Evolutionary conservation across 805 yeast species (phyloP).

Genomic region (Candida chilensis): DNA sequence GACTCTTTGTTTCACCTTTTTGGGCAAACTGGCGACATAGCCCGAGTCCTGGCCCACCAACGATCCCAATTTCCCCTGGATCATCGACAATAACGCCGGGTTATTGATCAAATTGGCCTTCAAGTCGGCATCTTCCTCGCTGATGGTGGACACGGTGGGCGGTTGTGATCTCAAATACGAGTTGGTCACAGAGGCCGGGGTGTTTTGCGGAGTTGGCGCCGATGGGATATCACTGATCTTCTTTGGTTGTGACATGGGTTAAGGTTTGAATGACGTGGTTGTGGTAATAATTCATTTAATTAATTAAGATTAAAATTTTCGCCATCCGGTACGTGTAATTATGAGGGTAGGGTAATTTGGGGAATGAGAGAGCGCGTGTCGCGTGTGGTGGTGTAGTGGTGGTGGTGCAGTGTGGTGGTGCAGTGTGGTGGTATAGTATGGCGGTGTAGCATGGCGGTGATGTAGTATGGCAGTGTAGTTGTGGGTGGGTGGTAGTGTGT

Average conservation of each 20-base stretch:
- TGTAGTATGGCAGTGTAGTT: too few species aligned
- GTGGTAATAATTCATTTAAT: too few species aligned
- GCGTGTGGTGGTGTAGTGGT: too few species aligned
- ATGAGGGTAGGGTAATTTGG: too few species aligned
- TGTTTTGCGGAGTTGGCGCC: slow-evolving; percentile 98
- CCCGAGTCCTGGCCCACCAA: slow-evolving; percentile 85
- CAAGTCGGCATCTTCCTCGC: slow-evolving; percentile 47
- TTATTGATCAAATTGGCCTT: slow-evolving; percentile 52
- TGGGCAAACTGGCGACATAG: slow-evolving; percentile 71
- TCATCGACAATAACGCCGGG: slow-evolving; percentile 78
- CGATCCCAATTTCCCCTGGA: slow-evolving; percentile 80
- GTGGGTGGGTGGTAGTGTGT: too few species aligned
- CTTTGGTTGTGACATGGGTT: slow-evolving; percentile 74
- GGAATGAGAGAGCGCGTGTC: too few species aligned
- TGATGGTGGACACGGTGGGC: slow-evolving; percentile 54
- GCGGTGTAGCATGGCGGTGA: too few species aligned
- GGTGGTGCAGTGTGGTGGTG: too few species aligned
- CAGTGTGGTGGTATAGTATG: too few species aligned
- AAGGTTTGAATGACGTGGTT: too few species aligned
- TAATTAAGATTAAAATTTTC: too few species aligned
- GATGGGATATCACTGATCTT: slow-evolving; percentile 67
- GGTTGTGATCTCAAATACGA: slow-evolving; percentile 61
- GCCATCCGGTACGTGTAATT: too few species aligned
- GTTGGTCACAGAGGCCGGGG: slow-evolving; percentile 82
- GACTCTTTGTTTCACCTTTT: slow-evolving; percentile 64